Evolutionary conservation across 805 yeast species (phyloP).

Genomic region (Ogataea trehalophila): DNA sequence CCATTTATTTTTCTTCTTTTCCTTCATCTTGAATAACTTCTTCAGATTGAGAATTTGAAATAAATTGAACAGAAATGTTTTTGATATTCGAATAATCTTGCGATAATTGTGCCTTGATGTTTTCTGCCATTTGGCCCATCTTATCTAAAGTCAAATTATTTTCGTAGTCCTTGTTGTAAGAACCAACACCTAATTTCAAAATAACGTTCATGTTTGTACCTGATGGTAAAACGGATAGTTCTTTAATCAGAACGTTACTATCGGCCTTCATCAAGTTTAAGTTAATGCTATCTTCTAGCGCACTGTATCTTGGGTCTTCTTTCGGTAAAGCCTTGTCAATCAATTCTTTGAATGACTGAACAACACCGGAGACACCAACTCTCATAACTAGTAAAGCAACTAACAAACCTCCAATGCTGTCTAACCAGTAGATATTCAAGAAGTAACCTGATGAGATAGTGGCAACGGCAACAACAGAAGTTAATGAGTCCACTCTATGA

Average conservation of each 20-base stretch:
- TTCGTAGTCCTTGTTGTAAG: conserved; percentile 27
- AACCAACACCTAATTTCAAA: conserved; percentile 27
- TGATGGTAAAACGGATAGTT: conserved; percentile 44
- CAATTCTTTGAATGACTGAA: conserved; percentile 66
- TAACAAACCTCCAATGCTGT: conserved; percentile 85
- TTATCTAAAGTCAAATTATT: conserved; percentile 28
- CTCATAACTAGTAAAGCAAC: conserved; percentile 78
- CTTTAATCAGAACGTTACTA: conserved; percentile 29
- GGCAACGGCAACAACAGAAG: conserved; percentile 83
- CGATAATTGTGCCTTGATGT: conserved; percentile 27
- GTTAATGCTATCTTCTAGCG: conserved; percentile 34
- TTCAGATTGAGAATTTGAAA: conserved; percentile 14
- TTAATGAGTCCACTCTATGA: conserved; percentile 89
- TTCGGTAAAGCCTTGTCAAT: conserved; percentile 64
- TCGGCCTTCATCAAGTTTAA: conserved; percentile 30
- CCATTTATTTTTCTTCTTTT: conserved; percentile 4
- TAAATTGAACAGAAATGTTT: conserved; percentile 30
- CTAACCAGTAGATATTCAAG: conserved; percentile 76
- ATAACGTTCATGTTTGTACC: conserved; percentile 49
- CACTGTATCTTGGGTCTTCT: conserved; percentile 44
- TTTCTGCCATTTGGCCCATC: conserved; percentile 28
- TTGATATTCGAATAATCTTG: conserved; percentile 31
- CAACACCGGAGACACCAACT: conserved; percentile 78
- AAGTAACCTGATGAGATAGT: conserved; percentile 85
- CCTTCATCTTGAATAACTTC: conserved; percentile 6